phyloP scores from a whole-genome alignment of 768 basidiomycete species.

The Mycena sanguinolenta region DNA sequence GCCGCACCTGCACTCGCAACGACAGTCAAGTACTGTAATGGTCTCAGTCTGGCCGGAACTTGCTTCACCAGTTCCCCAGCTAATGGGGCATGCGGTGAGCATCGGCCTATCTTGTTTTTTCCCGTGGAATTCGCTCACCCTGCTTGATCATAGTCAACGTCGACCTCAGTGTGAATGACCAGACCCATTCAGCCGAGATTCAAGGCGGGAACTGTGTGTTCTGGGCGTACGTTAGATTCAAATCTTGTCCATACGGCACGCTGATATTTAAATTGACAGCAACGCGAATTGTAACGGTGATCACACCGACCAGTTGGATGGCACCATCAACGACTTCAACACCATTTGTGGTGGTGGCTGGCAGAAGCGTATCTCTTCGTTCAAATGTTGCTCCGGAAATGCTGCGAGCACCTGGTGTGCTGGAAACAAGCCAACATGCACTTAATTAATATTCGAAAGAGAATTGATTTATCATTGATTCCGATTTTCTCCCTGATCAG shows the following conservation, averaged over 20 bases:
- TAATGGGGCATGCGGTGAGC: conserved; percentile 1
- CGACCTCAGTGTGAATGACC: conserved; percentile 15
- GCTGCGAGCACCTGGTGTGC: conserved; percentile 14
- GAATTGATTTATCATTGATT: conserved; percentile 8
- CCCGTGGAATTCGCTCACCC: conserved; percentile 3
- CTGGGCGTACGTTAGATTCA: conserved; percentile 6
- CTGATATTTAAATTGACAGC: conserved; percentile 4
- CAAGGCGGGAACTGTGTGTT: conserved; percentile 12
- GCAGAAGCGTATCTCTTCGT: conserved; percentile 8
- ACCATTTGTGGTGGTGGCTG: conserved; percentile 9
- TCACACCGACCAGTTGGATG: conserved; percentile 13
- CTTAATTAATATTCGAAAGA: conserved; percentile 4
- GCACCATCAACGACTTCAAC: conserved; percentile 4
- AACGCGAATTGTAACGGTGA: conserved; percentile 4
- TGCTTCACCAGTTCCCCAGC: too few relatives aligned
- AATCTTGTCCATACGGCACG: not conserved
- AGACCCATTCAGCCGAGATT: conserved; percentile 5
- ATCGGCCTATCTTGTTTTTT: conserved; percentile 1
- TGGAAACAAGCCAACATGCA: conserved; percentile 12
- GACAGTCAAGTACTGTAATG: conserved; percentile 8
- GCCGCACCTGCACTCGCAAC: conserved; percentile 13
- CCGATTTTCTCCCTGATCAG: not conserved
- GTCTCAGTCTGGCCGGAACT: too few relatives aligned
- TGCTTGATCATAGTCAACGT: conserved; percentile 7
- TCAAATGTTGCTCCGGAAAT: conserved; percentile 9